Conservation (phyloP, 768 basidiomycete genomes). For the Naganishia kalamii region DNA sequence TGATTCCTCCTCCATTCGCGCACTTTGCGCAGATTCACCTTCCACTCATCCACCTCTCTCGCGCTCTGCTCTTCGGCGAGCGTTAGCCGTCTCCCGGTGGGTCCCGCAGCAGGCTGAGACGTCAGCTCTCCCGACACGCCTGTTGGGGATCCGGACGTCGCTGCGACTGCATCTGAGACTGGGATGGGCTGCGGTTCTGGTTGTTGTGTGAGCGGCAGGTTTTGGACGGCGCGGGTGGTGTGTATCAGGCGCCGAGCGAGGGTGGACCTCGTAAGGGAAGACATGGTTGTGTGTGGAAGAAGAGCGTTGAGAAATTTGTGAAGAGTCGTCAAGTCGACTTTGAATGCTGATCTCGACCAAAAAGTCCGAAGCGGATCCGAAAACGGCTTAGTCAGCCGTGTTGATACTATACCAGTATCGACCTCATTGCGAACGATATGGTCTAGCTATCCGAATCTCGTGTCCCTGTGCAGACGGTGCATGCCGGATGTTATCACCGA, state of each 20-base stretch:
- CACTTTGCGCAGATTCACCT: constrained; percentile 37
- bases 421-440: too few species aligned
- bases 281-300: background rate
- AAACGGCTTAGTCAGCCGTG: too few species aligned
- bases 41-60: constrained; percentile 35
- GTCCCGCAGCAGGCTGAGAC: background rate
- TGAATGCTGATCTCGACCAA: too few species aligned
- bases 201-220: background rate
- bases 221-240: background rate
- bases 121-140: background rate
- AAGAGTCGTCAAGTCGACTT: background rate
- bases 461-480: too few species aligned
- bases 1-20: constrained; percentile 32
- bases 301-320: background rate
- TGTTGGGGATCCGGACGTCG: background rate
- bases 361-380: too few species aligned
- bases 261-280: background rate
- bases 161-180: background rate
- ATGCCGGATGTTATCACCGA: too few species aligned
- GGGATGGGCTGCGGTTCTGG: background rate
- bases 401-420: too few species aligned
- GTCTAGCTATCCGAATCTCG: too few species aligned
- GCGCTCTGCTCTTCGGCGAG: background rate
- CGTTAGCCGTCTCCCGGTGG: background rate
- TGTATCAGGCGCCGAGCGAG: background rate